phyloP scores from a whole-genome alignment of 2,329 filamentous ascomycete genomes.

The Fulvia fulva region DNA sequence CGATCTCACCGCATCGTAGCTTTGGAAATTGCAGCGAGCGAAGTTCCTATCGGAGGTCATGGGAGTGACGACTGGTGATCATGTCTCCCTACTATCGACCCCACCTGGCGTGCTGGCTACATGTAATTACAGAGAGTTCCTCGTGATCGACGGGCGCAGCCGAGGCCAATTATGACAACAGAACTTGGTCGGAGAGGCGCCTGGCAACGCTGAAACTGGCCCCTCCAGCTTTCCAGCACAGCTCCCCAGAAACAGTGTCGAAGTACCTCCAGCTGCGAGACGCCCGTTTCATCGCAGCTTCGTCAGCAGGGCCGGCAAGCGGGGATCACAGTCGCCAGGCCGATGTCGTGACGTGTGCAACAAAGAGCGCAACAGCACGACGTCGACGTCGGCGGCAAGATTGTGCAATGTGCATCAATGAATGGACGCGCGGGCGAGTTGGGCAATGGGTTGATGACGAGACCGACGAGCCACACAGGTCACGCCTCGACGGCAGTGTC shows the following conservation, averaged over 20 bases:
- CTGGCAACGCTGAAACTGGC: neutral
- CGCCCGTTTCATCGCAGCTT: neutral
- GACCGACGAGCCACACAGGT: neutral
- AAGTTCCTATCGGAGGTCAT: neutral
- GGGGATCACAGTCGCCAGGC: neutral
- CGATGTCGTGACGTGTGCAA: neutral
- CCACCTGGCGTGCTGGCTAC: too few species aligned
- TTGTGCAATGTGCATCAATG: neutral
- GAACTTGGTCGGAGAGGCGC: constrained; percentile 3
- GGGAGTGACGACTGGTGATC: constrained; percentile 1
- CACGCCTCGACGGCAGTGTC: neutral
- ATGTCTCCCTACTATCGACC: neutral
- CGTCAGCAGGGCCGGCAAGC: neutral
- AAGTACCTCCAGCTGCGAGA: neutral
- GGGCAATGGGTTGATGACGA: neutral
- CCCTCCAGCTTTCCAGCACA: neutral
- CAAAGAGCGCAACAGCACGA: neutral
- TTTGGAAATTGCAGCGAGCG: neutral
- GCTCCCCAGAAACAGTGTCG: neutral
- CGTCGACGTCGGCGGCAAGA: neutral
- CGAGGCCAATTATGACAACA: neutral
- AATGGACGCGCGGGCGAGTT: neutral
- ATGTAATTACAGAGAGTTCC: constrained; percentile 3
- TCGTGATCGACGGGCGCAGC: neutral
- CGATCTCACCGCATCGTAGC: constrained; percentile 1